A percentile compares a stretch with the other conserved stretches of the same genome.
phyloP scores from a whole-genome alignment of 768 basidiomycete species.

The button mushroom (Agaricus bisporus) region DNA sequence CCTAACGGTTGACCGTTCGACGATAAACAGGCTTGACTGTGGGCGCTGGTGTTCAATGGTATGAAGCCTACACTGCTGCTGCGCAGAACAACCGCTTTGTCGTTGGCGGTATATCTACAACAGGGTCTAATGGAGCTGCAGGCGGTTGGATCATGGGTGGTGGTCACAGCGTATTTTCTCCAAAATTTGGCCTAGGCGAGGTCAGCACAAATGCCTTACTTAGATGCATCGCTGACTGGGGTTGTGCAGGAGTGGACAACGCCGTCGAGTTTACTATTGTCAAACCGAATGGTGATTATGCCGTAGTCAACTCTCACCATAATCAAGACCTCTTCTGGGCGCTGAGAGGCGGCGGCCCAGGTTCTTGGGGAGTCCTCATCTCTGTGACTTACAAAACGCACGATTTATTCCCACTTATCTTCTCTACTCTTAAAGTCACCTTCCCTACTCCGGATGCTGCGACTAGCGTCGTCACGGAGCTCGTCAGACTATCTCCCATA shows the following conservation, averaged over 20 bases:
- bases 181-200: constrained; percentile 36
- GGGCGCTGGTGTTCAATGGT: constrained; percentile 33
- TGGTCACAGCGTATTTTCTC: constrained; percentile 32
- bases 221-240: background rate
- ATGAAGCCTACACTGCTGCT: constrained; percentile 26
- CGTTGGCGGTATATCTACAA: constrained; percentile 28
- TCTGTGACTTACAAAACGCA: constrained; percentile 42
- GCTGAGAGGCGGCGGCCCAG: constrained; percentile 43
- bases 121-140: constrained; percentile 34
- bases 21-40: constrained; percentile 14
- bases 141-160: constrained; percentile 39
- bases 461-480: constrained; percentile 25
- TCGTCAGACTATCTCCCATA: constrained; percentile 25
- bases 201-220: background rate
- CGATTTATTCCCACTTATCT: constrained; percentile 26
- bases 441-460: constrained; percentile 23
- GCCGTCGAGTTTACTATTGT: constrained; percentile 39
- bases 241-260: constrained; percentile 37
- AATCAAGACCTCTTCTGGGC: constrained; percentile 49
- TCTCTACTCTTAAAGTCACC: constrained; percentile 22
- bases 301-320: constrained; percentile 32
- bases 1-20: constrained; percentile 13
- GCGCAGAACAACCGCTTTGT: constrained; percentile 25
- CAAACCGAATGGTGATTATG: constrained; percentile 31
- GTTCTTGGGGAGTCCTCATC: constrained; percentile 42